Conservation (phyloP, 768 basidiomycete genomes). For the Dentipellis fragilis region DNA sequence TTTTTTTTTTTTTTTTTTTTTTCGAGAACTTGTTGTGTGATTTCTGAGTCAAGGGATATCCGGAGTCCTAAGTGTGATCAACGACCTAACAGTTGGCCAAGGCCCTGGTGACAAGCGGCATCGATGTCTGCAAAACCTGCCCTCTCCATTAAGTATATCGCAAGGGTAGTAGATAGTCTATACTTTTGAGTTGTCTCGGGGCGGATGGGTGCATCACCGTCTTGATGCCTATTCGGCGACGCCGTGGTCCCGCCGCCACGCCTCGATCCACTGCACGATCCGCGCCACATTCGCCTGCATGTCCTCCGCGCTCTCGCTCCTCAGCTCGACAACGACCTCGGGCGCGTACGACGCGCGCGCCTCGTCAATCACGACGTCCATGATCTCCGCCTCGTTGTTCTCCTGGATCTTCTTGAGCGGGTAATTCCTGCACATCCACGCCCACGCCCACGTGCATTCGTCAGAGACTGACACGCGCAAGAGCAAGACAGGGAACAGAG, state of each 20-base stretch:
- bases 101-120: no score
- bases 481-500: not conserved
- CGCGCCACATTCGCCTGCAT: slow-evolving; percentile 81
- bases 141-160: no score
- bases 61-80: no score
- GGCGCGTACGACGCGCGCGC: slow-evolving; percentile 75
- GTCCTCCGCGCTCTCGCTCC: slow-evolving; percentile 68
- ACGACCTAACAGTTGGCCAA: no score
- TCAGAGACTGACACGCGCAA: not conserved
- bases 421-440: slow-evolving; percentile 54
- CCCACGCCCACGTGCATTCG: not conserved
- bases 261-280: slow-evolving; percentile 79
- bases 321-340: slow-evolving; percentile 81
- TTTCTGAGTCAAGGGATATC: no score
- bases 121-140: no score
- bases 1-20: no score
- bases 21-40: no score
- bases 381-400: slow-evolving; percentile 98
- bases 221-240: not conserved
- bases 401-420: slow-evolving; percentile 91
- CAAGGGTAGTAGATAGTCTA: no score
- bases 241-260: slow-evolving; percentile 43
- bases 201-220: no score
- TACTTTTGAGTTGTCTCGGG: not conserved
- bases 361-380: slow-evolving; percentile 86